Base-by-base conservation (phyloP, 169 alveolate genomes). In the Plasmodium reichenowi region DNA sequence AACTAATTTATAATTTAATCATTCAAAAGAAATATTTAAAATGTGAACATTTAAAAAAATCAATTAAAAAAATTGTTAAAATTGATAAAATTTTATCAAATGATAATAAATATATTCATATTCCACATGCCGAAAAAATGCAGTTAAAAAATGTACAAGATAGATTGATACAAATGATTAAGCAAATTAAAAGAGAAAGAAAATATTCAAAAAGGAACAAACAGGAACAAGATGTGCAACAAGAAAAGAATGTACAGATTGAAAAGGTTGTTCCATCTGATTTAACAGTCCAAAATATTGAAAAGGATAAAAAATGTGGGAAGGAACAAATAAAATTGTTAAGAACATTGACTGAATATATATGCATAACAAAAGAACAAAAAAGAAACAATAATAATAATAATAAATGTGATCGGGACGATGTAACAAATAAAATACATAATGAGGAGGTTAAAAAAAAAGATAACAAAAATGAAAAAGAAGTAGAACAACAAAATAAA, bases 1-100 rank as follows among this genome's bases (percentile, higher is more conserved):
- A 74, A 26, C 26, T 87, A 38, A 66, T 87, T n/a, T 66, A 29
- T 45, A 20, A 26, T 52, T 43, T 87, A 66, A 47, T 87, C 17
- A 74, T 87, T 64, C 15, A 72, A 64, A 73, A 87, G 48, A 74
- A 74, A 52, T 71, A 71, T 67, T 64, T 74, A 43, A 29, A 66
- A 38, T 32, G 15, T 9, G 83, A 74, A 43, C 70, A 87, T 52
- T 72, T 87, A 54, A 74, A 54, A 47, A 66, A 58, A 22, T 43
- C 88, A 9, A 43, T 87, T 50, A 87, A 52, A 24, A 56, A 56
- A 50, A 26, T 83, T 29, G 13, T 6, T n/a, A 38, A 68, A 52
- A 56, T 83, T 32, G 32, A 83, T 68, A 54, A 67, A 43, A 32
- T 68, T 20, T 10, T 83, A 32, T 83, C 74, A 3, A 80, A 47